Evolutionary conservation across 2,329 filamentous ascomycete species (phyloP), one percentile per base, ranked within the genome.

Genomic region (Hymenoscyphus occultus): DNA sequence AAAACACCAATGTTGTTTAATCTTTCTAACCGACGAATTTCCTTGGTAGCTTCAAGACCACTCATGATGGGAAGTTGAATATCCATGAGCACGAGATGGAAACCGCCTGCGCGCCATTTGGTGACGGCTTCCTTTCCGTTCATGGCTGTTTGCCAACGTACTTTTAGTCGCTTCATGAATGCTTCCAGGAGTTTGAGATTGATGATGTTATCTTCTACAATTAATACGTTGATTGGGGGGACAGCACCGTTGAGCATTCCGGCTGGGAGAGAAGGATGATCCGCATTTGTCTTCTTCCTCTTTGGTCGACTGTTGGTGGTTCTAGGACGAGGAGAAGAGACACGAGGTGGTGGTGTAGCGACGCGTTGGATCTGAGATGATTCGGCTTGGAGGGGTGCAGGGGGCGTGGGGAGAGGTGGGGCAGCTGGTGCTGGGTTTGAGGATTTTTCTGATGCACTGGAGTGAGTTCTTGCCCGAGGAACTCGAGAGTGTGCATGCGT

Each of bases 141-240:
- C 84, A 96, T 92, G 45, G 95, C 95, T n/a, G 92, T 96, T 77
- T 95, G 90, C 93, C 94, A 98, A 40, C 95, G 87, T 6, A 99
- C 95, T 75, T 97, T 97, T 60, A 99, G 83, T 59, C 93, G 85
- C 79, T 97, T 97, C 83, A 98, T 94, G 74, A 99, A 96, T 0
- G 93, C 93, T 75, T 97, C 94, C 42, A 99, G 82, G 10, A 99
- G 87, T 74, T 92, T 91, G 71, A 98, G 81, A 75, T 98, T 99
- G 83, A 99, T 98, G 69, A 95, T 93, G 77, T 99, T 99, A 80
- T 99, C 95, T 80, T 99, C 95, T 14, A 99, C 95, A 67, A 99
- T 97, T 56, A 99, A 83, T 7, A 98, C 93, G 72, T 96, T 98
- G 79, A 99, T 98, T 1, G 95, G 94, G 7, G 95, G 95, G 0